Base-by-base conservation (phyloP, 805 yeast species). In the Candida jianshihensis region DNA sequence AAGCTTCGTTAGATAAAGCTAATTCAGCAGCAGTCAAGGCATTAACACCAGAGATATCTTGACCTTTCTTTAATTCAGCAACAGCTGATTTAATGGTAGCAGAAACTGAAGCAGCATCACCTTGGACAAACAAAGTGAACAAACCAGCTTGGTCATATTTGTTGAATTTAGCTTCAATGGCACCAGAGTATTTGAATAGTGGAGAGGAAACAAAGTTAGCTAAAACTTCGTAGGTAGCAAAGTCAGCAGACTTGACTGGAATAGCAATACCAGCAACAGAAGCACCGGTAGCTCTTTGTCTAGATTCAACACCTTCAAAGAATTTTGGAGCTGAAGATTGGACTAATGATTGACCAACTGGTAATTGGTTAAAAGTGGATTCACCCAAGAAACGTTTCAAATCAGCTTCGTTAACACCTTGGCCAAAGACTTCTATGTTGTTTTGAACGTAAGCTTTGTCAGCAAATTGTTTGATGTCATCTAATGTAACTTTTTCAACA, bases 221-320 rank as follows among this genome's bases (percentile, higher is more conserved):
- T 59, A 90, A 73, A 20, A 80, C 77, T 57, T 81, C 78, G 63
- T 70, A 81, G 49, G 77, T 62, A 48, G 81, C 80, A 46, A 81
- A 76, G 38, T 78, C 78, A 35, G 72, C 68, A 41, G 73, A 60
- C 48, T 74, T 63, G 42, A 82, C 73, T 49, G 97, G 95, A 48
- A 86, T 70, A 57, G 92, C 95, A 53, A 92, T 69, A 38, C 79
- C 79, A 37, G 89, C 90, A 47, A 77, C 74, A 42, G 88, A 78
- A 41, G 69, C 68, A 47, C 84, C 86, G 31, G 69, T 47, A 39
- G 73, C 61, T 68, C 86, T 75, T 44, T 75, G 59, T 73, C 88
- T 79, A 42, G 76, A 62, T 60, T 79, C 77, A 59, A 71, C 81
- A 49, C 92, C 95, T 42, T 66, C 61, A 66, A 58, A 73, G 44